These are phyloP conservation scores for Ceratocystis colombiana DNA, from an alignment of 2,329 filamentous ascomycete species.

Conservation along the genomic window DNA sequence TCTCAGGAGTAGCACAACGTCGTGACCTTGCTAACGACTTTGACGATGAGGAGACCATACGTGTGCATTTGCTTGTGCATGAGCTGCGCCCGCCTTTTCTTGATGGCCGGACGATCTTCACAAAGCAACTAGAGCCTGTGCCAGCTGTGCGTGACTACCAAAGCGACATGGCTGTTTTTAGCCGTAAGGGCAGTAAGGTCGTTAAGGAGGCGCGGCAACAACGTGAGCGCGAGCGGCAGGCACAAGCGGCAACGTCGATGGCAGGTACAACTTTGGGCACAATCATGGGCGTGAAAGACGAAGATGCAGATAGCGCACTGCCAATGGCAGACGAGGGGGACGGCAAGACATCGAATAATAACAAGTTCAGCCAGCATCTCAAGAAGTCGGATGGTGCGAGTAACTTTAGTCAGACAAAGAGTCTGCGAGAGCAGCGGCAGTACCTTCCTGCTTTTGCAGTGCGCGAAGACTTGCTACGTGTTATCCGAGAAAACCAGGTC, in stretches of 20 bases:
- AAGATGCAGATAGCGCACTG: slow-evolving; percentile 78
- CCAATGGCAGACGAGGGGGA: slow-evolving; percentile 65
- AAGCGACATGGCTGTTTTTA: slow-evolving; percentile 98
- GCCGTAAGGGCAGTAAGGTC: slow-evolving; percentile 84
- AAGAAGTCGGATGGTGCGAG: slow-evolving; percentile 80
- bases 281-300: slow-evolving; percentile 88
- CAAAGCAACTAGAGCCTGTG: slow-evolving; percentile 90
- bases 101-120: slow-evolving; percentile 91
- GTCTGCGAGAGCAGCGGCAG: slow-evolving; percentile 79
- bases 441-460: slow-evolving; percentile 94
- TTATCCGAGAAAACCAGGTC: slow-evolving; percentile 94
- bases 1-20: slow-evolving; percentile 86
- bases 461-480: slow-evolving; percentile 78
- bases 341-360: slow-evolving; percentile 31
- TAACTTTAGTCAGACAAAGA: slow-evolving; percentile 87
- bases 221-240: slow-evolving; percentile 85
- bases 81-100: slow-evolving; percentile 90
- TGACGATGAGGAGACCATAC: slow-evolving; percentile 79
- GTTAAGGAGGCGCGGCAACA: slow-evolving; percentile 87
- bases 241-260: slow-evolving; percentile 86
- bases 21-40: slow-evolving; percentile 74
- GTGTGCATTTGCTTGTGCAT: slow-evolving; percentile 85
- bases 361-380: slow-evolving; percentile 83
- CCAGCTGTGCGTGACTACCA: slow-evolving; percentile 86
- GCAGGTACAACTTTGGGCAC: slow-evolving; percentile 89